Conservation (phyloP, 768 basidiomycete genomes). For the Rhodotorula paludigena region DNA sequence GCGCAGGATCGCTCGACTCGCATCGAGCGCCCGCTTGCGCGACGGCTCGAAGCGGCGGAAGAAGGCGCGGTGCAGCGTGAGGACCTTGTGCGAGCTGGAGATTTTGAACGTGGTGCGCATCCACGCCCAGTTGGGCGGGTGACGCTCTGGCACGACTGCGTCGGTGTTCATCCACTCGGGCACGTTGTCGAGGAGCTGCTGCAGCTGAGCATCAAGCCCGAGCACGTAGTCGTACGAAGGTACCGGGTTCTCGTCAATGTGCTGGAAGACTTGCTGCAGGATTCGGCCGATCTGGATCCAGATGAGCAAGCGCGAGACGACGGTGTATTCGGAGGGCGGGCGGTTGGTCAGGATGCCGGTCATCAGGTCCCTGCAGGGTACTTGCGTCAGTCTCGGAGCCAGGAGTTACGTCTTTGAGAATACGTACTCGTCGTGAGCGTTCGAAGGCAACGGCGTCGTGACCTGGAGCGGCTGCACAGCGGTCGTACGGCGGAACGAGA, state of each 20-base stretch:
- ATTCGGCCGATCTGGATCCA: constrained; percentile 21
- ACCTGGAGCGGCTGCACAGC: constrained; percentile 14
- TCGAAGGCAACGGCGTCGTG: constrained; percentile 16
- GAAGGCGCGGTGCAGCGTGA: constrained; percentile 13
- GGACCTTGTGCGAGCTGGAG: constrained; percentile 8
- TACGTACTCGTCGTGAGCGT: constrained; percentile 20
- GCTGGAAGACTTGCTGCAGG: constrained; percentile 17
- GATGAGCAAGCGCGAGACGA: constrained; percentile 1
- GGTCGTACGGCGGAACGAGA: constrained; percentile 1
- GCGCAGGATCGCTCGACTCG: constrained; percentile 6
- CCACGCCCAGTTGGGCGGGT: constrained; percentile 13
- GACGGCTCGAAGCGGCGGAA: constrained; percentile 12
- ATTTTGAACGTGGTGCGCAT: constrained; percentile 12
- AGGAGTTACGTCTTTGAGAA: accelerated
- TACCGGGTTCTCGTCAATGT: constrained; percentile 16
- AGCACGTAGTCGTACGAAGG: constrained; percentile 8
- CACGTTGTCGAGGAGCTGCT: not conserved
- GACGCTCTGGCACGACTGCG: not conserved
- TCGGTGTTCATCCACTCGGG: not conserved
- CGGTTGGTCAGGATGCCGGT: constrained; percentile 13
- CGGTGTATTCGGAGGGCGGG: constrained; percentile 12
- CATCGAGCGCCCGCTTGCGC: not conserved
- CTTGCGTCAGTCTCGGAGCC: not conserved
- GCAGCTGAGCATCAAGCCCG: not conserved
- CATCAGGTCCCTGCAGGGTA: constrained; percentile 12